These are phyloP conservation scores for Lyophyllum atratum DNA, from an alignment of 768 basidiomycete species.

Conservation along the genomic window DNA sequence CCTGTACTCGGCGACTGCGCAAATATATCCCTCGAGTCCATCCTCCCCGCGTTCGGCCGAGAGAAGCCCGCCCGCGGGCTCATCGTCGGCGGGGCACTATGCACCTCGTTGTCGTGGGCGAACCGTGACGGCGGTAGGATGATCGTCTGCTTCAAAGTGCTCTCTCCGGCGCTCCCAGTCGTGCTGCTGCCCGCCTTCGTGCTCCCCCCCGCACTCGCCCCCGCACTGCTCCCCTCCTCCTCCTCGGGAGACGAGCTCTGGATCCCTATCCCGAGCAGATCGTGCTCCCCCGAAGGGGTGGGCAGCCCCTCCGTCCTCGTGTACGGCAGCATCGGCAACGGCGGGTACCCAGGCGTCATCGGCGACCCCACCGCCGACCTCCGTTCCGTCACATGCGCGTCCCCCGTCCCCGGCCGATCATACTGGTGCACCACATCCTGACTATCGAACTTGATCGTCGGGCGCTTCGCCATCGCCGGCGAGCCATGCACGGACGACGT, in stretches of 20 bases:
- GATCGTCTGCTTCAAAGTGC: constrained; percentile 28
- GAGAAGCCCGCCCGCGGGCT: constrained; percentile 31
- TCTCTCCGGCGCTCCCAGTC: constrained; percentile 3
- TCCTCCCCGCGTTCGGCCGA: constrained; percentile 23
- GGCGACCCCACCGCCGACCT: constrained; percentile 40
- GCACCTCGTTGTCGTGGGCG: constrained; percentile 33
- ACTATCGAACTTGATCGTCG: constrained; percentile 77
- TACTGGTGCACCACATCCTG: constrained; percentile 80
- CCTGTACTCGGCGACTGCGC: constrained; percentile 26
- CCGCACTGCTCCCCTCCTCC: constrained; percentile 11
- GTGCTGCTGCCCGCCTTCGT: constrained; percentile 12
- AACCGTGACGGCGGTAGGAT: constrained; percentile 31
- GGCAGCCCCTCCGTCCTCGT: constrained; percentile 16
- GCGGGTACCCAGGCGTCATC: constrained; percentile 30
- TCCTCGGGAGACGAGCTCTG: constrained; percentile 12
- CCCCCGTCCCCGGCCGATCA: constrained; percentile 53
- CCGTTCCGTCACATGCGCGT: constrained; percentile 44
- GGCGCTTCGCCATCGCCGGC: constrained; percentile 38
- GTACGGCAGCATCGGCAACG: constrained; percentile 32
- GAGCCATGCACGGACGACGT: constrained; percentile 35
- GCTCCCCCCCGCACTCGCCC: constrained; percentile 16
- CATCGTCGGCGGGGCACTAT: constrained; percentile 49
- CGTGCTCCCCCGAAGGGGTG: constrained; percentile 14
- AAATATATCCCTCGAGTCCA: constrained; percentile 42
- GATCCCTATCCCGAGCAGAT: constrained; percentile 31